Conservation (phyloP, 331 rosid species). For the Quercus lobata region DNA sequence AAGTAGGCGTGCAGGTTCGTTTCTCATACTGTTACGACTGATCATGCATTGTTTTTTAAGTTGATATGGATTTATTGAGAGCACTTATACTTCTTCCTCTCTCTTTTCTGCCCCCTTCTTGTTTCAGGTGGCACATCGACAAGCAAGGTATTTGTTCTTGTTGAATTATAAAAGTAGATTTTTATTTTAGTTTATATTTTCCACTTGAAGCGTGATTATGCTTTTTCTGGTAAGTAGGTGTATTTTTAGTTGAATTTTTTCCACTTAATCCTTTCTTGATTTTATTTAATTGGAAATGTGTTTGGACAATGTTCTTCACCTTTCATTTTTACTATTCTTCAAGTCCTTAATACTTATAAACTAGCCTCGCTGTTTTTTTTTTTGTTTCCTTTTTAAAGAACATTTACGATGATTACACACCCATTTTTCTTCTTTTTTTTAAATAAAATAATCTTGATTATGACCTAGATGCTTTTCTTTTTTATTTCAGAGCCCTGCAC, state of each 20-base stretch:
- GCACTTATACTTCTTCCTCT: conserved; percentile 18
- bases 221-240: background rate
- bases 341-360: background rate
- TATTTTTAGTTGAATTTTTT: background rate
- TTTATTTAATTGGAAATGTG: background rate
- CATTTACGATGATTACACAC: background rate
- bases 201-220: background rate
- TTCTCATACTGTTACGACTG: conserved; percentile 5
- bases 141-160: conserved; percentile 59
- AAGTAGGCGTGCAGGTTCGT: conserved; percentile 67
- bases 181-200: background rate
- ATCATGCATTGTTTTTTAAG: background rate
- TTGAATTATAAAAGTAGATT: conserved; percentile 13
- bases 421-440: conserved; percentile 1
- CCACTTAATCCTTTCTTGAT: background rate
- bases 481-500: conserved; percentile 41
- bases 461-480: background rate
- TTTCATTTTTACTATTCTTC: background rate
- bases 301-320: background rate
- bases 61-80: background rate
- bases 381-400: background rate
- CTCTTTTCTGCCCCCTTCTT: conserved; percentile 9
- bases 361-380: background rate
- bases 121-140: conserved; percentile 62
- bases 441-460: background rate